Evolutionary conservation across 2,329 filamentous ascomycete species (phyloP).

Genomic region (Pseudocercospora vitis): DNA sequence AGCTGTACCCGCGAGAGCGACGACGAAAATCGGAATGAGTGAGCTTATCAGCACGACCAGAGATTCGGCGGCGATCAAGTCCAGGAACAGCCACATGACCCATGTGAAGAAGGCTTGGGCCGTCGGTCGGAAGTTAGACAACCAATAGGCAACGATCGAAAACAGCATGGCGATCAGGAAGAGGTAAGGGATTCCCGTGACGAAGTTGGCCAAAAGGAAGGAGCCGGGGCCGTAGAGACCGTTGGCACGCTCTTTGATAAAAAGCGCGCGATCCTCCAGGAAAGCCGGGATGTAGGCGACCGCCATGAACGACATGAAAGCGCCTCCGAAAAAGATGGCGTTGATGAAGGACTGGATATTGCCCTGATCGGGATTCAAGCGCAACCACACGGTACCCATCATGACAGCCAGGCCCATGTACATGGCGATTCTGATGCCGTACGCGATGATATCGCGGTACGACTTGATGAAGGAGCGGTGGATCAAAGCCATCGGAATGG

Average conservation of each 20-base stretch:
- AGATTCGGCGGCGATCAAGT: constrained; percentile 77
- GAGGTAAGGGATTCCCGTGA: constrained; percentile 76
- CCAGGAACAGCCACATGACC: constrained; percentile 81
- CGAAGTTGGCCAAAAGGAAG: constrained; percentile 73
- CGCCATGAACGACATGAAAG: constrained; percentile 53
- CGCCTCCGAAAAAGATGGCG: constrained; percentile 61
- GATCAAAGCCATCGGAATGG: constrained; percentile 64
- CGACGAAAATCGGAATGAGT: constrained; percentile 74
- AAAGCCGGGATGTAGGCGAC: constrained; percentile 80
- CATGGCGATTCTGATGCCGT: constrained; percentile 80
- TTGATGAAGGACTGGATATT: constrained; percentile 82
- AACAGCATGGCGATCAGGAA: constrained; percentile 75
- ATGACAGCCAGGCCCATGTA: constrained; percentile 77
- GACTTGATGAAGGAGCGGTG: constrained; percentile 81
- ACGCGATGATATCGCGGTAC: constrained; percentile 79
- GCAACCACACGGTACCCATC: constrained; percentile 86
- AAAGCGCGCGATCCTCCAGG: constrained; percentile 71
- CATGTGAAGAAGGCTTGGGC: constrained; percentile 70
- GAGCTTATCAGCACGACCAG: constrained; percentile 73
- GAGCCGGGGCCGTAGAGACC: constrained; percentile 71
- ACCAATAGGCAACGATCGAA: constrained; percentile 74
- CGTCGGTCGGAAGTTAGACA: constrained; percentile 69
- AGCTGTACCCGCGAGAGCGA: constrained; percentile 72
- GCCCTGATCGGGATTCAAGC: constrained; percentile 65
- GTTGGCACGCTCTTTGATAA: constrained; percentile 73